Conservation (phyloP, 2,329 filamentous ascomycete species). For the Aspergillus novoparasiticus region DNA sequence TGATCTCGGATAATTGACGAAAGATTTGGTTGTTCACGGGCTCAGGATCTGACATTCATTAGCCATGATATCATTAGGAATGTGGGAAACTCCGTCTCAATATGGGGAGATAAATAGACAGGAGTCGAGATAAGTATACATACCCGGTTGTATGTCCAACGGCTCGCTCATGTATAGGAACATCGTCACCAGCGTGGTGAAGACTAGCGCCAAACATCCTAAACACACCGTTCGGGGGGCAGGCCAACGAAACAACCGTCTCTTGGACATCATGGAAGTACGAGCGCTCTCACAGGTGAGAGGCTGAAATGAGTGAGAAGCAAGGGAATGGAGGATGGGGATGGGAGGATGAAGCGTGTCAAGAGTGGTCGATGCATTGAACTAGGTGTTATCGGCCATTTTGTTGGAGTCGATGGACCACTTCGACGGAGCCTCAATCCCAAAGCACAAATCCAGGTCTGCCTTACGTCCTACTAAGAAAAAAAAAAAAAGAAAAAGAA, state of each 20-base stretch:
- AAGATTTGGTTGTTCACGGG: conserved; percentile 16
- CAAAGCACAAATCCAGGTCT: conserved; percentile 1
- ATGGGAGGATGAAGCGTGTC: not conserved
- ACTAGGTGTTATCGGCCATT: conserved; percentile 9
- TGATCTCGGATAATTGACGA: conserved; percentile 21
- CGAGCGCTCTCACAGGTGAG: not conserved
- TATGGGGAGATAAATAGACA: not conserved
- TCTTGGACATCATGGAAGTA: conserved; percentile 17
- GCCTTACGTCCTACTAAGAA: not conserved
- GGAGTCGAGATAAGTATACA: not conserved
- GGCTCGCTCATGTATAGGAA: conserved; percentile 15
- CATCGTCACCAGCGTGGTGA: conserved; percentile 15
- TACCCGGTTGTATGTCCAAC: conserved; percentile 15
- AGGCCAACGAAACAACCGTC: conserved; percentile 24
- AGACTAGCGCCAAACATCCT: conserved; percentile 19
- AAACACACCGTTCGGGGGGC: conserved; percentile 18
- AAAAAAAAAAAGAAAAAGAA: conserved; percentile 1
- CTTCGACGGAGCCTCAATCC: not conserved
- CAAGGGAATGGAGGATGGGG: not conserved
- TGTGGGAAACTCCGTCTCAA: not conserved
- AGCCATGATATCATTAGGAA: conserved; percentile 9
- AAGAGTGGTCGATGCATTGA: conserved; percentile 1
- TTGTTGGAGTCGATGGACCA: conserved; percentile 5
- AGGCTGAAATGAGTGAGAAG: not conserved
- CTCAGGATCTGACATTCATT: conserved; percentile 4